These are phyloP conservation scores for Ramalina intermedia DNA, from an alignment of 495 filamentous ascomycete species.

Conservation along the genomic window DNA sequence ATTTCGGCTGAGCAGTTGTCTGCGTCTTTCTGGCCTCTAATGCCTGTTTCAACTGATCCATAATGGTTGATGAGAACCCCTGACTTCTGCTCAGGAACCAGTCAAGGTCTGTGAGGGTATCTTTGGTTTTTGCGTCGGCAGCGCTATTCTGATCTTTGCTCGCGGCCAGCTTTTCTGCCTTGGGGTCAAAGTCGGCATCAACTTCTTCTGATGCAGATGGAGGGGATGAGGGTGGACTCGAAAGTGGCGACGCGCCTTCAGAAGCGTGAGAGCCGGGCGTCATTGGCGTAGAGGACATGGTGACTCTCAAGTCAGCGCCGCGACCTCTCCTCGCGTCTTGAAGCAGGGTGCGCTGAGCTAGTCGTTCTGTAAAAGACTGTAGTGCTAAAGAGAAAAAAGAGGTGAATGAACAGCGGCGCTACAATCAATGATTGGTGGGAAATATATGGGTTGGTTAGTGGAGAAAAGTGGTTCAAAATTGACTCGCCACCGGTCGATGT, in stretches of 20 bases:
- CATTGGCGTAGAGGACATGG: slow-evolving; percentile 22
- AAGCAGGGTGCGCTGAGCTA: no score
- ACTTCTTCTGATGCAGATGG: slow-evolving; percentile 17
- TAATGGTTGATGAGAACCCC: slow-evolving; percentile 14
- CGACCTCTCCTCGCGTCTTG: no score
- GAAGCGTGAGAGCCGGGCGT: slow-evolving; percentile 21
- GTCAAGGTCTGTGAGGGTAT: slow-evolving; percentile 11
- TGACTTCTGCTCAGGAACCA: slow-evolving; percentile 17
- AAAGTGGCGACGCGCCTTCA: slow-evolving; percentile 15
- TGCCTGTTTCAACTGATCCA: slow-evolving; percentile 16
- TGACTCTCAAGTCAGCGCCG: neutral
- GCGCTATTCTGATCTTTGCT: slow-evolving; percentile 15
- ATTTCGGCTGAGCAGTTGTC: slow-evolving; percentile 47
- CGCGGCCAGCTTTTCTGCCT: slow-evolving; percentile 13
- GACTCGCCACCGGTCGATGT: no score
- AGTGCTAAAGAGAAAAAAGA: no score
- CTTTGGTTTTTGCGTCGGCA: slow-evolving; percentile 4
- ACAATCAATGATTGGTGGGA: no score
- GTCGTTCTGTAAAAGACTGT: no score
- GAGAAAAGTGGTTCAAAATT: no score
- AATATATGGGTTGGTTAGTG: no score
- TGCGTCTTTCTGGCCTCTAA: slow-evolving; percentile 10
- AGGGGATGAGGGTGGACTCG: slow-evolving; percentile 33
- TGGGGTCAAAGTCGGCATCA: slow-evolving; percentile 23
- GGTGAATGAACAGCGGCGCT: no score